Base-by-base conservation (phyloP, 2,329 filamentous ascomycete species). In the Penicillium aurantiogriseum region DNA sequence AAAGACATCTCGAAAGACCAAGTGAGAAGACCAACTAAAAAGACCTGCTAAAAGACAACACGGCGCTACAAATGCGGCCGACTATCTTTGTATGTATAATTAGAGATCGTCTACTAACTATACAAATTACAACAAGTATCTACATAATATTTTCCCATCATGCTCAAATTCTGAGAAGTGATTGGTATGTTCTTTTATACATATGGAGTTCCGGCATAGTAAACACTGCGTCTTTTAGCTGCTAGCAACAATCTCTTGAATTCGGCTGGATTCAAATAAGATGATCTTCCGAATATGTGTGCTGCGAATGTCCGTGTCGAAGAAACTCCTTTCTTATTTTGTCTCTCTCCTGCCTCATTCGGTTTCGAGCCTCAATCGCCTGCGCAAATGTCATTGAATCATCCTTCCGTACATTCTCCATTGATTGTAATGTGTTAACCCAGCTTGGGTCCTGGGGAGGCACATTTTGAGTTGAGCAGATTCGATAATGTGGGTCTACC, bases 381-480 rank as follows among this genome's bases (percentile, higher is more conserved):
- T 49, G 23, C 23, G 21, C 23, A 13, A n/a, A 9, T 49, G 17
- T 11, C 17, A 29, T 49, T 27, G 17, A 49, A 39, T 27, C 6
- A 49, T 39, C 11, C 13, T 29, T 29, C 23, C 13, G 4, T 27
- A 17, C 11, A 13, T 27, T 36, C 8, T 48, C 10, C 25, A 33
- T 40, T 21, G 38, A 36, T 17, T 45, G 17, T 39, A 31, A 45
- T 25, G 21, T 13, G 17, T 39, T 19, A 2, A 45, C 21, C 63
- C 59, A 64, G 31, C 47, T 56, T n/a, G 38, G 42, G 36, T 61
- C 60, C 44, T 66, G 54, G 3, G 64, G 59, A 11, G 63, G 61
- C 15, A 66, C 59, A 47, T 66, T 64, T 23, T 46, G 44, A 9
- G 59, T 63, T 3, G 64, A 64, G 7, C 56, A 56, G 7, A 66